Percentiles rank a stretch among this genome's conserved stretches.
Conservation (phyloP, 1,139 yeast species). For the Diutina neorugosa region DNA sequence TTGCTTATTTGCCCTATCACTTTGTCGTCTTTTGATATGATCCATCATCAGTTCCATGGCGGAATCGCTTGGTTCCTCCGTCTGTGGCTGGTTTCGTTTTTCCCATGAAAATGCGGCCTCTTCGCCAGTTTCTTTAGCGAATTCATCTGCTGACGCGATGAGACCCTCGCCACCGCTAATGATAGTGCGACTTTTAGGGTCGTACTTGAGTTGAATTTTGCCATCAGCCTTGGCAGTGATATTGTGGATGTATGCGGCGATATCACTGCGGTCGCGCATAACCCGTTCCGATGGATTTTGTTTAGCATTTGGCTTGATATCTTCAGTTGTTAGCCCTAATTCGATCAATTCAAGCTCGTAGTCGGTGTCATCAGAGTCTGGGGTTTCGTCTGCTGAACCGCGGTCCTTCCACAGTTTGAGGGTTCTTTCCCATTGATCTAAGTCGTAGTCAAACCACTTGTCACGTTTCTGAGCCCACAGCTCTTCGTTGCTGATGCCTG, state of each 20-base stretch:
- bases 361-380: conserved; percentile 35
- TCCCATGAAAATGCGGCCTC: not conserved
- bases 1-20: not conserved
- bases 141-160: not conserved
- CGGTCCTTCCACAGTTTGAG: conserved; percentile 14
- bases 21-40: not conserved
- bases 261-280: conserved; percentile 39
- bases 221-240: conserved; percentile 28
- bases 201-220: conserved; percentile 19
- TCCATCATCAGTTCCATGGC: not conserved
- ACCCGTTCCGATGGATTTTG: conserved; percentile 22
- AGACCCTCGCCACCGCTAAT: not conserved
- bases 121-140: not conserved
- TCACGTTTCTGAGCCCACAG: conserved; percentile 37
- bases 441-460: conserved; percentile 17
- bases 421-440: conserved; percentile 12
- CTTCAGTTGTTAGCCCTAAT: conserved; percentile 23
- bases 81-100: not conserved
- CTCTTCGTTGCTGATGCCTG: conserved; percentile 22
- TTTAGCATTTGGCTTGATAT: conserved; percentile 17
- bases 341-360: conserved; percentile 38
- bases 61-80: not conserved
- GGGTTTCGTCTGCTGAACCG: conserved; percentile 9
- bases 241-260: conserved; percentile 36
- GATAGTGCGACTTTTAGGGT: not conserved